A percentile compares a stretch with the other conserved stretches of the same genome.
These are phyloP conservation scores for Ploettnerulaceae sp. DNA, from an alignment of 2,329 filamentous ascomycete species.

Conservation along the genomic window DNA sequence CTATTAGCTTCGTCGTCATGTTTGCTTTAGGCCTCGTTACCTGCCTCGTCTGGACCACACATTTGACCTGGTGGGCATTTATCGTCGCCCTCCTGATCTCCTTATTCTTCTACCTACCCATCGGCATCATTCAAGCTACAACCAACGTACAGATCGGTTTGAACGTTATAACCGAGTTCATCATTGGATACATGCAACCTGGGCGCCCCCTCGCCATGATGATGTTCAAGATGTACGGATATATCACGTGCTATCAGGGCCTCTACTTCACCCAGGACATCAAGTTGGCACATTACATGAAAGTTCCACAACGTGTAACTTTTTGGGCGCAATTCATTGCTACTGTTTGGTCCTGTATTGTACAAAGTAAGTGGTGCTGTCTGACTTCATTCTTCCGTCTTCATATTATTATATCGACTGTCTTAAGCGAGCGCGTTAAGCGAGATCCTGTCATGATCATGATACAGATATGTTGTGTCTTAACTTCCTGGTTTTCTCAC, in stretches of 20 bases:
- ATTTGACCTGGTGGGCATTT: slow-evolving; percentile 35
- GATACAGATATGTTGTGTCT: no score
- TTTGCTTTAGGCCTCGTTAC: slow-evolving; percentile 38
- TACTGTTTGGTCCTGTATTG: slow-evolving; percentile 60
- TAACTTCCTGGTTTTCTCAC: no score
- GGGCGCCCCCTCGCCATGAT: slow-evolving; percentile 69
- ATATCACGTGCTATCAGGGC: slow-evolving; percentile 44
- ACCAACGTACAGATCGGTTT: slow-evolving; percentile 45
- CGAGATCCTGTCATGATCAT: no score
- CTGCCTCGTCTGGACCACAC: slow-evolving; percentile 22
- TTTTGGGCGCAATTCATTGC: slow-evolving; percentile 63
- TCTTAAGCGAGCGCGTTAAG: no score
- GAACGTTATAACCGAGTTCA: slow-evolving; percentile 46
- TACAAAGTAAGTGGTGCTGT: no score
- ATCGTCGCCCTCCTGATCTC: slow-evolving; percentile 33
- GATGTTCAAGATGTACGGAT: slow-evolving; percentile 70
- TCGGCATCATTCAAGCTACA: slow-evolving; percentile 43
- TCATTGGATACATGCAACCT: slow-evolving; percentile 43
- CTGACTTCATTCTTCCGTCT: no score
- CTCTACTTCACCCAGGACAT: slow-evolving; percentile 45
- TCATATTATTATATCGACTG: no score
- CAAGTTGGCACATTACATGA: slow-evolving; percentile 51
- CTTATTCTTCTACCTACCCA: slow-evolving; percentile 30
- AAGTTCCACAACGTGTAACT: slow-evolving; percentile 58
- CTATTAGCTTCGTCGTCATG: slow-evolving; percentile 41